Evolutionary conservation across 495 filamentous ascomycete species (phyloP).

Genomic region (Apiosordaria backusii): DNA sequence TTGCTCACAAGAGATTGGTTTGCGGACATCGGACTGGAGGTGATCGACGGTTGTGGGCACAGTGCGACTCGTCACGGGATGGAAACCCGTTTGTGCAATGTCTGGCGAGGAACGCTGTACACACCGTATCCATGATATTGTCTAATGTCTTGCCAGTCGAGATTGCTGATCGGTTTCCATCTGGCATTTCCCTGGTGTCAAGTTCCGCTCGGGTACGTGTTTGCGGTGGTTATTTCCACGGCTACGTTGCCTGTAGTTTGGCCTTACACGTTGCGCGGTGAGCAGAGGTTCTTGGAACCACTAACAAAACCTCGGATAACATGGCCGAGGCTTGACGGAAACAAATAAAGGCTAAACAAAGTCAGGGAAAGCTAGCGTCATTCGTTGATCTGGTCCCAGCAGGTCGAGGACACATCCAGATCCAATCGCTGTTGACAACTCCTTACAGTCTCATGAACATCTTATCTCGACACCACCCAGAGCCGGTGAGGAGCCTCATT

Average conservation of each 20-base stretch:
- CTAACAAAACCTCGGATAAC: not conserved
- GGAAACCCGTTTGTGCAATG: not conserved
- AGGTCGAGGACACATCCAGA: no score
- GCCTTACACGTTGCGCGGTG: not conserved
- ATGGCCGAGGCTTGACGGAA: not conserved
- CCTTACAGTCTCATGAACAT: no score
- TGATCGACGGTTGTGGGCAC: not conserved
- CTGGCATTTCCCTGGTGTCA: not conserved
- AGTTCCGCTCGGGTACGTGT: not conserved
- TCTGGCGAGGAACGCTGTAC: not conserved
- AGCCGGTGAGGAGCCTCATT: no score
- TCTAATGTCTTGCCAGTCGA: not conserved
- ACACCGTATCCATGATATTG: not conserved
- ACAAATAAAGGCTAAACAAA: not conserved
- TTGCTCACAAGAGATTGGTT: not conserved
- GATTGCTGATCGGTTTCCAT: not conserved
- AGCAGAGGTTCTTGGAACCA: not conserved
- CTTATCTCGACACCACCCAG: no score
- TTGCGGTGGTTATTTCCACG: not conserved
- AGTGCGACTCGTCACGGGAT: not conserved
- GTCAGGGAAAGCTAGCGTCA: no score
- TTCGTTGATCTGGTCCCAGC: no score
- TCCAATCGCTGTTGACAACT: no score
- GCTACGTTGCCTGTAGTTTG: not conserved
- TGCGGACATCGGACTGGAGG: not conserved